Percentiles rank a stretch among this genome's conserved stretches.
These are phyloP conservation scores for Echinosophora koreensis DNA, from an alignment of 306 rosid species.

Conservation along the genomic window DNA sequence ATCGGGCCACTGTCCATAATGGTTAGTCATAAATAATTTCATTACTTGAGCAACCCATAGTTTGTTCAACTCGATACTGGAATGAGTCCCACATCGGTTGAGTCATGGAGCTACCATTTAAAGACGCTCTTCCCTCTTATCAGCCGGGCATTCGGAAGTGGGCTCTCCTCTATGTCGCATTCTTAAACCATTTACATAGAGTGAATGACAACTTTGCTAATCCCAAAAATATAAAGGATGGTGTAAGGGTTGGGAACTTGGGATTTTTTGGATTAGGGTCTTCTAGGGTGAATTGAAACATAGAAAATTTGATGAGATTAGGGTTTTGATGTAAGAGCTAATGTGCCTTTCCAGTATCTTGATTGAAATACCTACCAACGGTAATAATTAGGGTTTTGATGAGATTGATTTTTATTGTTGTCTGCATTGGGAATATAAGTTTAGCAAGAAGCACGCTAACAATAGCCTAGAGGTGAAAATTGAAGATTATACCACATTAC, in stretches of 20 bases:
- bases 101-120: constrained; percentile 31
- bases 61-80: constrained; percentile 1
- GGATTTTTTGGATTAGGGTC: constrained; percentile 27
- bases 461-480: not conserved
- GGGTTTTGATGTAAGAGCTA: too few relatives aligned
- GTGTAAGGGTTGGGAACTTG: constrained; percentile 19
- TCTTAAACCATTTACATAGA: not conserved
- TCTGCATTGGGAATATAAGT: not conserved
- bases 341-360: too few relatives aligned
- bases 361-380: too few relatives aligned
- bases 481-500: too few relatives aligned
- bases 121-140: constrained; percentile 9
- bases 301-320: not conserved
- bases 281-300: constrained; percentile 14
- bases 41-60: not conserved
- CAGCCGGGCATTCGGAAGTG: constrained; percentile 27
- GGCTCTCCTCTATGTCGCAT: not conserved
- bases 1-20: not conserved
- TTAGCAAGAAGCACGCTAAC: not conserved
- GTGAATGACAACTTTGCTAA: constrained; percentile 13
- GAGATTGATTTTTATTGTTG: constrained; percentile 1
- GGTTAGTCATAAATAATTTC: constrained; percentile 12
- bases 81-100: constrained; percentile 20
- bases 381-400: constrained; percentile 24
- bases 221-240: constrained; percentile 1